phyloP scores from a whole-genome alignment of 2,329 filamentous ascomycete genomes.

The Byssothecium circinans region DNA sequence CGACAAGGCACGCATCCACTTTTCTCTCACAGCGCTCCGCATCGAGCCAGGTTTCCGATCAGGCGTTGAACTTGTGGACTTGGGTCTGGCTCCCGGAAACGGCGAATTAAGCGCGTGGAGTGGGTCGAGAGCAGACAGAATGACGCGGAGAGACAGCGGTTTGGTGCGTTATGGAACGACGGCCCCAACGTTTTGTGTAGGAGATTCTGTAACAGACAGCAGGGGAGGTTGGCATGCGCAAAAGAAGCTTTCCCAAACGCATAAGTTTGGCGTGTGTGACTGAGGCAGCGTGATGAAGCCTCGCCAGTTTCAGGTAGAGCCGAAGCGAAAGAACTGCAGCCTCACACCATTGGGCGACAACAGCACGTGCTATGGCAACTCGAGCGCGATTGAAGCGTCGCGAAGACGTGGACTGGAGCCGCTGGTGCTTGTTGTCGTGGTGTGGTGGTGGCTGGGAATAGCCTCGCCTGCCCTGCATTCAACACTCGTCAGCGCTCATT shows the following conservation, averaged over 20 bases:
- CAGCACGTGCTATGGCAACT: background rate
- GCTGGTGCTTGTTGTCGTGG: too few species aligned
- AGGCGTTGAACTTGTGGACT: constrained; percentile 19
- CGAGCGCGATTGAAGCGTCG: background rate
- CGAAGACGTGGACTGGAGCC: too few species aligned
- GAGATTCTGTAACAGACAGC: constrained; percentile 39
- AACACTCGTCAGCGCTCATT: too few species aligned
- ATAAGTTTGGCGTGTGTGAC: constrained; percentile 39
- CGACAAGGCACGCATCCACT: constrained; percentile 27
- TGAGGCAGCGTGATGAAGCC: constrained; percentile 34
- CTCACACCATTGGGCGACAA: constrained; percentile 3
- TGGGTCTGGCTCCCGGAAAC: constrained; percentile 21
- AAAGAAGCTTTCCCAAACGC: constrained; percentile 38
- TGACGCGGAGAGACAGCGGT: constrained; percentile 25
- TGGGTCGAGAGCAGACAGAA: constrained; percentile 15
- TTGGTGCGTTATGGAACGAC: constrained; percentile 21
- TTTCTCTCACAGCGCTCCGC: constrained; percentile 32
- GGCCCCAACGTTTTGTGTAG: constrained; percentile 36
- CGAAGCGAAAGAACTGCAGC: constrained; percentile 13
- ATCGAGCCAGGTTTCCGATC: constrained; percentile 19
- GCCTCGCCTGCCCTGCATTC: too few species aligned
- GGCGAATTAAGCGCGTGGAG: constrained; percentile 39
- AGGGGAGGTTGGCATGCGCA: constrained; percentile 21
- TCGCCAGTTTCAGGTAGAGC: constrained; percentile 34
- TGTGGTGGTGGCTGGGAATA: too few species aligned